These are phyloP conservation scores for Aspergillus biplanus DNA, from an alignment of 495 filamentous ascomycete genomes.

Conservation along the genomic window DNA sequence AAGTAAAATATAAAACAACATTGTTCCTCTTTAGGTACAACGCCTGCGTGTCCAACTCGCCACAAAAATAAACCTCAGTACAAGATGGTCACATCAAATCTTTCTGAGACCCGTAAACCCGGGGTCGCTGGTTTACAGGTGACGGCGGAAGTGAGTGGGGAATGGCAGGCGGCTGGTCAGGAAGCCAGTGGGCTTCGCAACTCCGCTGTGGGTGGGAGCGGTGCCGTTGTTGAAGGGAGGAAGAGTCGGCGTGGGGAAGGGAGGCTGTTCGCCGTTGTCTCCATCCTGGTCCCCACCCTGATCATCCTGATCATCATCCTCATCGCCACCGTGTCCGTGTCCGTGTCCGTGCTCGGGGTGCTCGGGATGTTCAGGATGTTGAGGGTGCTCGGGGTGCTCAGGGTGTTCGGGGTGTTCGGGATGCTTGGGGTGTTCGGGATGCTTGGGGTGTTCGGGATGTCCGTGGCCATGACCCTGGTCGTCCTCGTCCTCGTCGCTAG, in stretches of 20 bases:
- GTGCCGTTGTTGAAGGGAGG: constrained; percentile 46
- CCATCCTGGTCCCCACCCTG: no score
- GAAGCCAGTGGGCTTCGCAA: constrained; percentile 35
- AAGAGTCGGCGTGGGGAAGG: constrained; percentile 27
- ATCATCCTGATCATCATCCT: neutral
- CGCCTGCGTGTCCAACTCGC: constrained; percentile 29
- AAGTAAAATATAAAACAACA: constrained; percentile 17
- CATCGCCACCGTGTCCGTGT: constrained; percentile 11
- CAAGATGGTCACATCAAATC: constrained; percentile 15
- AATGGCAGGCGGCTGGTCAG: constrained; percentile 26
- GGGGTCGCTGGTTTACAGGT: constrained; percentile 23
- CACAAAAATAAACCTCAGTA: constrained; percentile 27
- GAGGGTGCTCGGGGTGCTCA: constrained; percentile 22
- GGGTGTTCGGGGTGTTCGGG: constrained; percentile 5
- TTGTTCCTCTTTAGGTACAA: constrained; percentile 35
- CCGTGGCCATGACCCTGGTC: constrained; percentile 12
- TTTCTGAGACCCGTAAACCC: constrained; percentile 11
- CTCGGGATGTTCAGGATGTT: constrained; percentile 22
- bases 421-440: constrained; percentile 21
- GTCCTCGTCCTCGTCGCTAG: constrained; percentile 17
- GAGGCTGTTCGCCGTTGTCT: no score
- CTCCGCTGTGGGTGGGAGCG: constrained; percentile 33
- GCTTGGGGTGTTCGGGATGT: constrained; percentile 16
- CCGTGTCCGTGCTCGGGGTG: constrained; percentile 1
- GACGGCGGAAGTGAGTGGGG: constrained; percentile 36